phyloP scores from a whole-genome alignment of 441 rosid species.

The Jatropha podagrica region DNA sequence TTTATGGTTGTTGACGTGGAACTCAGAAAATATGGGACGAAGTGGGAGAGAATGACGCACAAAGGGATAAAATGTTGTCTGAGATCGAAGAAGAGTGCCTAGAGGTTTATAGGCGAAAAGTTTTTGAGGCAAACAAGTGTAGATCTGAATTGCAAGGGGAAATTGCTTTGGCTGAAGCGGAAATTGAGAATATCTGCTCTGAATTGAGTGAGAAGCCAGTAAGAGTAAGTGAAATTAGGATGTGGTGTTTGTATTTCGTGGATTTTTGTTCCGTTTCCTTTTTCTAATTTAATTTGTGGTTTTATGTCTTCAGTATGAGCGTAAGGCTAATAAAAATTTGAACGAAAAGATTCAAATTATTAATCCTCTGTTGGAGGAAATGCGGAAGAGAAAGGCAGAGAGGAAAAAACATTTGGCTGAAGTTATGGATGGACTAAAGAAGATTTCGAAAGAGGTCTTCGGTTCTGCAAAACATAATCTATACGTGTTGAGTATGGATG shows the following conservation, averaged over 20 bases:
- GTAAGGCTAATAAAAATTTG: conserved; percentile 44
- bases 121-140: conserved; percentile 47
- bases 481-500: conserved; percentile 41
- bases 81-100: conserved; percentile 68
- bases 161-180: conserved; percentile 56
- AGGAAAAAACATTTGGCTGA: conserved; percentile 55
- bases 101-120: conserved; percentile 54
- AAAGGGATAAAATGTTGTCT: conserved; percentile 53
- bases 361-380: conserved; percentile 51
- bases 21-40: conserved; percentile 70
- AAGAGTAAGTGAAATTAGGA: conserved; percentile 34
- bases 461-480: conserved; percentile 34
- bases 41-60: conserved; percentile 55
- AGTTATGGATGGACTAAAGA: conserved; percentile 50
- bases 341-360: conserved; percentile 54
- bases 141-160: conserved; percentile 48
- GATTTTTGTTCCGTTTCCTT: background rate
- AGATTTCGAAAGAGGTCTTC: conserved; percentile 53
- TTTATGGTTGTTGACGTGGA: background rate
- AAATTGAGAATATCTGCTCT: conserved; percentile 61
- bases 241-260: background rate
- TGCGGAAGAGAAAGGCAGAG: conserved; percentile 56
- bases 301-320: conserved; percentile 38
- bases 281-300: background rate
- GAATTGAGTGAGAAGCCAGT: conserved; percentile 56